Conservation (phyloP, 768 basidiomycete genomes). For the Glaciozyma martinii region DNA sequence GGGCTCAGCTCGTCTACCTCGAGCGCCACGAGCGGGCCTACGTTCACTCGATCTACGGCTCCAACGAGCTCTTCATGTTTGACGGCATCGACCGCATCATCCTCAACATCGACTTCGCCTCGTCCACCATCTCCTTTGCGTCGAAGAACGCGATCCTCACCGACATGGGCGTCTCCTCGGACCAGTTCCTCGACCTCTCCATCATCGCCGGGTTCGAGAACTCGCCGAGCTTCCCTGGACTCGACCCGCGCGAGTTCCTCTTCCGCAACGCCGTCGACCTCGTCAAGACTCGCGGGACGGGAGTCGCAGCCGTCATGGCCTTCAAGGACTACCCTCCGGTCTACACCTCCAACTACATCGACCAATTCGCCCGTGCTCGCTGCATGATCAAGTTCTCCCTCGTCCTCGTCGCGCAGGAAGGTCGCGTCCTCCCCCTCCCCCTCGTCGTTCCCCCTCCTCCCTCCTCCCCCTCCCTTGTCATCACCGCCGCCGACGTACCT, state of each 20-base stretch:
- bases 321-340: constrained; percentile 67
- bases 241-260: constrained; percentile 37
- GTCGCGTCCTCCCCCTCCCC: constrained; percentile 42
- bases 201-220: constrained; percentile 85
- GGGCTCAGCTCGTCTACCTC: constrained; percentile 94
- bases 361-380: constrained; percentile 78
- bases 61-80: constrained; percentile 82
- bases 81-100: constrained; percentile 80
- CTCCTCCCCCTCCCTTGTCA: constrained; percentile 38
- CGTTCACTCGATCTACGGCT: constrained; percentile 85
- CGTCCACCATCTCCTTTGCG: constrained; percentile 63
- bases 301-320: constrained; percentile 54
- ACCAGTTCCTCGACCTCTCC: constrained; percentile 89
- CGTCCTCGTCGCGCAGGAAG: constrained; percentile 70
- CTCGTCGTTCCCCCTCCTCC: constrained; percentile 47
- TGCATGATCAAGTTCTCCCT: constrained; percentile 87
- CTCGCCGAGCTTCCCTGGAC: constrained; percentile 45
- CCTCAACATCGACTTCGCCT: constrained; percentile 68
- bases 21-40: constrained; percentile 87
- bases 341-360: constrained; percentile 66
- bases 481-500: constrained; percentile 80
- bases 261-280: constrained; percentile 35
- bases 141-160: constrained; percentile 67
- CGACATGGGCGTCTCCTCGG: constrained; percentile 60
- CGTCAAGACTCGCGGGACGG: constrained; percentile 26